These are phyloP conservation scores for Fusarium sp. DNA, from an alignment of 2,329 filamentous ascomycete genomes.

Conservation along the genomic window DNA sequence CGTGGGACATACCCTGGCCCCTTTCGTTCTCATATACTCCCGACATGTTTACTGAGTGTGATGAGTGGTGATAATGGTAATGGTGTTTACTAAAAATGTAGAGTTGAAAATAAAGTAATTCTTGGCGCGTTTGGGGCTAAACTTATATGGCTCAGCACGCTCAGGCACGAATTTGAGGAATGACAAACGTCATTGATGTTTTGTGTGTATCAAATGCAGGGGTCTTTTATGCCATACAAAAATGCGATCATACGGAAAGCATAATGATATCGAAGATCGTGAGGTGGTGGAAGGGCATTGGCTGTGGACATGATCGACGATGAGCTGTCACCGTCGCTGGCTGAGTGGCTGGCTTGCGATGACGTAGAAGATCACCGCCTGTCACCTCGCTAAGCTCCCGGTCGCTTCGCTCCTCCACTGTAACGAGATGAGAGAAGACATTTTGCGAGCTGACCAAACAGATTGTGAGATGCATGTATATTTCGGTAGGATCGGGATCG, in stretches of 20 bases:
- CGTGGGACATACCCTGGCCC: slow-evolving; percentile 37
- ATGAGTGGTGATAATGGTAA: no score
- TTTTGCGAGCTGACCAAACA: neutral
- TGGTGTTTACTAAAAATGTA: neutral
- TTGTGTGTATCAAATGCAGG: neutral
- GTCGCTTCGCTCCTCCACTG: neutral
- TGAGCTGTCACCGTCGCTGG: neutral
- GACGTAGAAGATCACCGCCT: slow-evolving; percentile 2
- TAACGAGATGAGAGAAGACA: neutral
- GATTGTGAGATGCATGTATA: neutral
- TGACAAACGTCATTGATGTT: neutral
- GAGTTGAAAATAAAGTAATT: neutral
- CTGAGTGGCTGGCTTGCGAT: slow-evolving; percentile 4
- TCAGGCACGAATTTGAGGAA: neutral
- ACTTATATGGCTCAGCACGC: neutral
- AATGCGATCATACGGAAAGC: neutral
- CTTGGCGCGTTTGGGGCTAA: neutral
- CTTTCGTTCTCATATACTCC: slow-evolving; percentile 16
- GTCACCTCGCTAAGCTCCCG: neutral
- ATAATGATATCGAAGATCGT: neutral
- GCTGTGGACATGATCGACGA: slow-evolving; percentile 1
- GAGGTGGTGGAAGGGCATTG: neutral
- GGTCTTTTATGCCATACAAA: neutral
- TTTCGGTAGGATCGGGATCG: neutral
- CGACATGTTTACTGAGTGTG: neutral